Conservation (phyloP, 768 basidiomycete species). For the Rhizopogon salebrosus region DNA sequence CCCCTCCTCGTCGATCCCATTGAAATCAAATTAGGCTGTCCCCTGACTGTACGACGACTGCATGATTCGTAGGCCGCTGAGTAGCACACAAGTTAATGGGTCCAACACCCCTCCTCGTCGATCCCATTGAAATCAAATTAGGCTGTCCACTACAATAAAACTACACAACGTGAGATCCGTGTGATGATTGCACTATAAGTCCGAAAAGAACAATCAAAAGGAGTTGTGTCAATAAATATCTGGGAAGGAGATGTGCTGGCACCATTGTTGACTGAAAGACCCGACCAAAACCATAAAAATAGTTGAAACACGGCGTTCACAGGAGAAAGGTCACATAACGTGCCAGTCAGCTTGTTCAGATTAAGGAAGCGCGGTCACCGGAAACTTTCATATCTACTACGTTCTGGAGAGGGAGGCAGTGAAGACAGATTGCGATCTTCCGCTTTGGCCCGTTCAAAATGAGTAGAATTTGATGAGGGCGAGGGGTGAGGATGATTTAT, state of each 20-base stretch:
- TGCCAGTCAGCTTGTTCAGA: background rate
- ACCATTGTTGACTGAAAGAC: conserved; percentile 1
- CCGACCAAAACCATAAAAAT: background rate
- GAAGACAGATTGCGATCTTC: conserved; percentile 43
- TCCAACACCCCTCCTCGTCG: background rate
- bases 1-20: background rate
- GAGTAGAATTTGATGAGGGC: conserved; percentile 35
- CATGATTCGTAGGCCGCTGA: too few species aligned
- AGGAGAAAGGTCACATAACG: conserved; percentile 2
- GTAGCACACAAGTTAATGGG: too few species aligned
- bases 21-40: conserved; percentile 13
- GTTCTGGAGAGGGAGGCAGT: conserved; percentile 29
- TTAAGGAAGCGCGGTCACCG: conserved; percentile 17
- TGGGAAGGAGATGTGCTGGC: conserved; percentile 2
- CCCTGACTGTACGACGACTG: too few species aligned
- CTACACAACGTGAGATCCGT: conserved; percentile 16
- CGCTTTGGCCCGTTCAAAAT: conserved; percentile 55
- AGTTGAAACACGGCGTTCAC: background rate
- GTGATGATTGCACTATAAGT: conserved; percentile 8
- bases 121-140: conserved; percentile 12
- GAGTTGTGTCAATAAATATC: conserved; percentile 15
- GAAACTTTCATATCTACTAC: conserved; percentile 24
- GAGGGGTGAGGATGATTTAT: conserved; percentile 29
- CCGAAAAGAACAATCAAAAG: conserved; percentile 1
- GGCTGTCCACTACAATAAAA: conserved; percentile 17